Evolutionary conservation across 2,329 filamentous ascomycete genomes (phyloP).

Genomic region (Periconia sp.): DNA sequence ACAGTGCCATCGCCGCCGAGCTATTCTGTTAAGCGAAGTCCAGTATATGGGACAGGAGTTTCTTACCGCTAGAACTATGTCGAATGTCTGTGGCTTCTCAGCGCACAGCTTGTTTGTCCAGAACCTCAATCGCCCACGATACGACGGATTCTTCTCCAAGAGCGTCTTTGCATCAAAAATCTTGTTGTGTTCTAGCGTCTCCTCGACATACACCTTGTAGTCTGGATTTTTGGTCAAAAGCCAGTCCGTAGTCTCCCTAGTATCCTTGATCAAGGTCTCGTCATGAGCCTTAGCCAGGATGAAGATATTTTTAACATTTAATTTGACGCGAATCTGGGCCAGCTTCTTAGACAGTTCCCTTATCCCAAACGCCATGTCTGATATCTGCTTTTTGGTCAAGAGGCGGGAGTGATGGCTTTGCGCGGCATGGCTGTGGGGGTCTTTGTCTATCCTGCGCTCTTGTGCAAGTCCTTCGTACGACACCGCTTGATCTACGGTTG

Average conservation of each 20-base stretch:
- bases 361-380: constrained; percentile 96
- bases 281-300: constrained; percentile 93
- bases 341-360: constrained; percentile 86
- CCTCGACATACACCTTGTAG: constrained; percentile 84
- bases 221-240: constrained; percentile 72
- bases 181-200: constrained; percentile 72
- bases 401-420: constrained; percentile 68
- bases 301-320: constrained; percentile 83
- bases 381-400: constrained; percentile 91
- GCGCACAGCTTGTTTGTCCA: constrained; percentile 85
- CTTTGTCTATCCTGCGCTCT: constrained; percentile 51
- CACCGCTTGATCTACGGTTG: constrained; percentile 25
- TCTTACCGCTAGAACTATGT: constrained; percentile 81
- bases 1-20: constrained; percentile 97
- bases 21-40: constrained; percentile 28
- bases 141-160: constrained; percentile 64
- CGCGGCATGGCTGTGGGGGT: constrained; percentile 41
- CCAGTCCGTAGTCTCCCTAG: constrained; percentile 80
- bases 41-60: background rate
- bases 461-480: constrained; percentile 43
- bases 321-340: constrained; percentile 80
- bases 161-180: constrained; percentile 77
- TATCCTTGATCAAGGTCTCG: constrained; percentile 75
- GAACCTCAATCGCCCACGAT: constrained; percentile 69
- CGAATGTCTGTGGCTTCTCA: constrained; percentile 82